Conservation (phyloP, 2,329 filamentous ascomycete genomes). For the Trichoderma afroharzianum region DNA sequence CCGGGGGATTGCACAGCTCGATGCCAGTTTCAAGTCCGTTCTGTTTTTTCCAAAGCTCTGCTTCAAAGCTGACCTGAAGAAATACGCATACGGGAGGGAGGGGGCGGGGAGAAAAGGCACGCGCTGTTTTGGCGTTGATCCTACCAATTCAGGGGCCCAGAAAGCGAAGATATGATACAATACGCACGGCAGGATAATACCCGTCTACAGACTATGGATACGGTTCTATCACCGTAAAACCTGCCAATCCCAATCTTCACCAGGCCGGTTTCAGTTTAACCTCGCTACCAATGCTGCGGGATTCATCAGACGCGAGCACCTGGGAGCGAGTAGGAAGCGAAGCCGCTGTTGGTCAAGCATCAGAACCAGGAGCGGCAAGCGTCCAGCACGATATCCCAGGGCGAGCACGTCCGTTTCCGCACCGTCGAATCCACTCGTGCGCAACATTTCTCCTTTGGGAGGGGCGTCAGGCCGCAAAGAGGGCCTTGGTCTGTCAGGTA, state of each 20-base stretch:
- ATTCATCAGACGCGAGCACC: not conserved
- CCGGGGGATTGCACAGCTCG: not conserved
- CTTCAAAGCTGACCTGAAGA: not conserved
- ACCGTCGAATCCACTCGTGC: not conserved
- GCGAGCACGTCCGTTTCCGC: not conserved
- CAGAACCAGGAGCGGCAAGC: not conserved
- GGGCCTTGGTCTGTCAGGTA: not conserved
- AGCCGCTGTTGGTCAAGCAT: not conserved
- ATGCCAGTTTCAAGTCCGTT: not conserved
- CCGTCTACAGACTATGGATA: not conserved
- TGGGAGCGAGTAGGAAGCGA: conserved; percentile 11
- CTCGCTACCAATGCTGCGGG: conserved; percentile 8
- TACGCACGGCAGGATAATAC: not conserved
- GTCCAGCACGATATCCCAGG: not conserved
- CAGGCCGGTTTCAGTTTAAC: not conserved
- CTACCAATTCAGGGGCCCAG: not conserved
- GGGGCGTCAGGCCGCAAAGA: not conserved
- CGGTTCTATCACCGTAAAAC: not conserved
- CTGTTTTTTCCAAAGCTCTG: not conserved
- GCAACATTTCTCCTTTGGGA: not conserved
- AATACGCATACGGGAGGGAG: not conserved
- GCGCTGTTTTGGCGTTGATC: not conserved
- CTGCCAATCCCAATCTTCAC: not conserved
- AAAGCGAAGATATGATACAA: not conserved
- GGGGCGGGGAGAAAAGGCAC: not conserved